A percentile compares a stretch with the other conserved stretches of the same genome.
Evolutionary conservation across 2,329 filamentous ascomycete species (phyloP).

Genomic region (Arthrobotrys sinensis): DNA sequence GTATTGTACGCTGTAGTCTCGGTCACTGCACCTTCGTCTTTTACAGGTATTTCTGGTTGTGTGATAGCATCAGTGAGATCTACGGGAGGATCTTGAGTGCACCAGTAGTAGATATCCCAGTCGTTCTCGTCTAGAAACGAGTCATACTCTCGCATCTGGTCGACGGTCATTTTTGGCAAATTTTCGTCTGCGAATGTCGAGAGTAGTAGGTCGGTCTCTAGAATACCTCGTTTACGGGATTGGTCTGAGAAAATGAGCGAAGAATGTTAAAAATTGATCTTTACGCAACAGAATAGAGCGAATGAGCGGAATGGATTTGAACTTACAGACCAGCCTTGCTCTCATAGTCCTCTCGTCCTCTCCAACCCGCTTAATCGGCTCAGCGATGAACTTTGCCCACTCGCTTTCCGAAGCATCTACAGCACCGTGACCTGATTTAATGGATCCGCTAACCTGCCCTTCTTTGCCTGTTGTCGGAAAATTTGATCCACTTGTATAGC

Average conservation of each 20-base stretch:
- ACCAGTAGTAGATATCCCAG: constrained; percentile 99
- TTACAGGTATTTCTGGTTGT: constrained; percentile 67
- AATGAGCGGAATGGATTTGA: background rate
- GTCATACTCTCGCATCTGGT: constrained; percentile 87
- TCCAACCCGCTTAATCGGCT: constrained; percentile 86
- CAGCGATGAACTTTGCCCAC: constrained; percentile 82
- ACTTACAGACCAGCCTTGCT: constrained; percentile 69
- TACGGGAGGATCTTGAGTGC: constrained; percentile 82
- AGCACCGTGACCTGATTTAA: constrained; percentile 24
- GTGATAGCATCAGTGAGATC: constrained; percentile 74
- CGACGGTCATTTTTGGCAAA: constrained; percentile 79
- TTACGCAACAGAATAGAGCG: background rate
- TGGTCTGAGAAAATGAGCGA: constrained; percentile 78
- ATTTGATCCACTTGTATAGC: constrained; percentile 1
- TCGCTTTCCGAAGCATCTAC: constrained; percentile 36
- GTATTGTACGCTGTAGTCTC: constrained; percentile 57
- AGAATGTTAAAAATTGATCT: constrained; percentile 48
- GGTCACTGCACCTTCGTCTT: constrained; percentile 66
- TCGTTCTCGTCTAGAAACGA: constrained; percentile 97
- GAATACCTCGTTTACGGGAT: constrained; percentile 93
- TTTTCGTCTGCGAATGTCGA: constrained; percentile 91
- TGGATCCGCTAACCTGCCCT: constrained; percentile 39
- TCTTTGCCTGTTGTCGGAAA: constrained; percentile 23
- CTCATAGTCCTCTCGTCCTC: constrained; percentile 90
- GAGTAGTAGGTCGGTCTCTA: constrained; percentile 95